A percentile compares a stretch with the other conserved stretches of the same genome.
These are phyloP conservation scores for Choiromyces venosus DNA, from an alignment of 495 filamentous ascomycete species.

Conservation along the genomic window DNA sequence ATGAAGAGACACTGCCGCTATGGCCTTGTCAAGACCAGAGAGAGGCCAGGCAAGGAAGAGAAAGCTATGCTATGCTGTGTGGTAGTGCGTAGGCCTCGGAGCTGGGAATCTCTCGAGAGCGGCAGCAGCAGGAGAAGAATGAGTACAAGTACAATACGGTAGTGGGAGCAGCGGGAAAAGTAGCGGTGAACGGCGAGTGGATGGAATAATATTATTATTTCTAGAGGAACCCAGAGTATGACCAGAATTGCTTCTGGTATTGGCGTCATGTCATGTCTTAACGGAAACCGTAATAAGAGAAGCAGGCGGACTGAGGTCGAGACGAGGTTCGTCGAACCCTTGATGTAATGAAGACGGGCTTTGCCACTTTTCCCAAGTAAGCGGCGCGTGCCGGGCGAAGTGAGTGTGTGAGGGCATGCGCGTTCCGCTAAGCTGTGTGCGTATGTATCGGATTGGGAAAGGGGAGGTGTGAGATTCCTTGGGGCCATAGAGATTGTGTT, in stretches of 20 bases:
- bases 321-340: constrained; percentile 38
- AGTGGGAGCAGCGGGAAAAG: constrained; percentile 24
- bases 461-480: constrained; percentile 39
- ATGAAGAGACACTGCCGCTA: constrained; percentile 40
- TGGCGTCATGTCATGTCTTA: constrained; percentile 42
- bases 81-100: constrained; percentile 7
- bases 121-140: not conserved
- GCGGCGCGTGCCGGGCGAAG: constrained; percentile 43
- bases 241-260: constrained; percentile 35
- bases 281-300: constrained; percentile 26
- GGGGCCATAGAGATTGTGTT: constrained; percentile 33
- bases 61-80: constrained; percentile 31
- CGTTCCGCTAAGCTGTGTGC: constrained; percentile 40
- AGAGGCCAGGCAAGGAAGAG: constrained; percentile 37
- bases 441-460: constrained; percentile 39
- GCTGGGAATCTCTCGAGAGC: not conserved
- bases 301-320: constrained; percentile 26
- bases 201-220: constrained; percentile 11
- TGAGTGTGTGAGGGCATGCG: constrained; percentile 36
- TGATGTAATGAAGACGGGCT: constrained; percentile 42
- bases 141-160: not conserved
- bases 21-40: constrained; percentile 36
- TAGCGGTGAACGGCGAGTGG: constrained; percentile 16
- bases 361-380: constrained; percentile 42
- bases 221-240: constrained; percentile 32